Evolutionary conservation across 441 rosid species (phyloP).

Genomic region (Mallotus repandus): DNA sequence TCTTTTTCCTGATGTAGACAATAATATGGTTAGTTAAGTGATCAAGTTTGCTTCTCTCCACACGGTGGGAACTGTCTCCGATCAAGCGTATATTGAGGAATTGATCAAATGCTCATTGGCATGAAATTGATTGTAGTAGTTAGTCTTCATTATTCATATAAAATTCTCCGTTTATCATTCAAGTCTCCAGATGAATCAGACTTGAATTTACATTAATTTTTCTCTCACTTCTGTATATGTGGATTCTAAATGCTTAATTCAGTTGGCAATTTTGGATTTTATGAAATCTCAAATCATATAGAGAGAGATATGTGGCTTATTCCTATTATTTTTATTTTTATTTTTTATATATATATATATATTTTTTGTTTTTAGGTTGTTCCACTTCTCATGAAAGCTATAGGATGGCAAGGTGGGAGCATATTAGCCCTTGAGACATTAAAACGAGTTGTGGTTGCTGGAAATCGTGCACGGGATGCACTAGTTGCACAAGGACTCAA

Average conservation of each 20-base stretch:
- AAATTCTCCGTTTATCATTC: not conserved
- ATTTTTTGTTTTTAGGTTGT: slow-evolving; percentile 68
- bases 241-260: not conserved
- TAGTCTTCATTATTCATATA: not conserved
- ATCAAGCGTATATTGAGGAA: not conserved
- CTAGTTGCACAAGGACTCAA: slow-evolving; percentile 98
- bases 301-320: not conserved
- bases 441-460: slow-evolving; percentile 98
- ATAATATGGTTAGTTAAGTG: not conserved
- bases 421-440: slow-evolving; percentile 97
- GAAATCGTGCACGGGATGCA: slow-evolving; percentile 98
- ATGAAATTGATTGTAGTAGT: not conserved
- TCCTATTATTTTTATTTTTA: not conserved
- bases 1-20: slow-evolving; percentile 1
- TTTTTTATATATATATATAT: too few species aligned
- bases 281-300: not conserved
- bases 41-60: not conserved
- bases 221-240: not conserved
- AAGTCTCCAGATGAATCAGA: not conserved
- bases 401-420: slow-evolving; percentile 99
- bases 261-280: not conserved
- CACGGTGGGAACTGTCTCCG: not conserved
- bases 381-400: slow-evolving; percentile 99
- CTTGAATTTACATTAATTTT: not conserved
- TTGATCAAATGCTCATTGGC: not conserved